Percentiles rank a stretch among this genome's conserved stretches.
Evolutionary conservation across 1,284 basidiomycete genomes (phyloP).

Genomic region (Ustilago hordei): DNA sequence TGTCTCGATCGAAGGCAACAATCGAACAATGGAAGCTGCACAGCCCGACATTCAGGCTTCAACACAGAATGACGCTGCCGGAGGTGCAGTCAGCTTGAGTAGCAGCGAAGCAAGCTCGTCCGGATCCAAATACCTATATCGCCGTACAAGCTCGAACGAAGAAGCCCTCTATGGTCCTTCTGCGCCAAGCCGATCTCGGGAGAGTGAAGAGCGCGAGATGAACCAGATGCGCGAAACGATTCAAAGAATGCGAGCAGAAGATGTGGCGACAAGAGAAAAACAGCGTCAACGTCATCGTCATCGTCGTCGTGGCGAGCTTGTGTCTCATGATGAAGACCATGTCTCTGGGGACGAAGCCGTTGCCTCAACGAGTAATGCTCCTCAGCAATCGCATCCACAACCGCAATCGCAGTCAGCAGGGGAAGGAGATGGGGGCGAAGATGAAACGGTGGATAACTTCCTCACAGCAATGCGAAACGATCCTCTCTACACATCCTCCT

Average conservation of each 20-base stretch:
- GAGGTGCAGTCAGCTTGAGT: background rate
- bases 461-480: constrained; percentile 23
- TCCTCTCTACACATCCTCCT: constrained; percentile 14
- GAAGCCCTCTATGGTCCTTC: constrained; percentile 4
- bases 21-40: background rate
- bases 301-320: background rate
- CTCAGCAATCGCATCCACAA: no score
- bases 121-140: background rate
- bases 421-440: background rate
- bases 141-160: constrained; percentile 14
- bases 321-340: background rate
- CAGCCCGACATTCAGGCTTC: background rate
- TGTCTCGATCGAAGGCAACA: background rate
- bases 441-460: constrained; percentile 27
- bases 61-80: background rate
- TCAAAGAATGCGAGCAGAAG: background rate
- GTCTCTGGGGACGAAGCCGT: background rate
- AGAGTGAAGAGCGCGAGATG: background rate
- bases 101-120: constrained; percentile 1
- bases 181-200: background rate
- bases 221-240: constrained; percentile 2
- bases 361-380: background rate
- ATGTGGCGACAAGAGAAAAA: background rate
- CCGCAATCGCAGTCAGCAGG: background rate
- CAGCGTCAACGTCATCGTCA: background rate